Evolutionary conservation across 768 basidiomycete genomes (phyloP), one percentile per base, ranked within the genome.

Genomic region (Lyophyllum decastes): DNA sequence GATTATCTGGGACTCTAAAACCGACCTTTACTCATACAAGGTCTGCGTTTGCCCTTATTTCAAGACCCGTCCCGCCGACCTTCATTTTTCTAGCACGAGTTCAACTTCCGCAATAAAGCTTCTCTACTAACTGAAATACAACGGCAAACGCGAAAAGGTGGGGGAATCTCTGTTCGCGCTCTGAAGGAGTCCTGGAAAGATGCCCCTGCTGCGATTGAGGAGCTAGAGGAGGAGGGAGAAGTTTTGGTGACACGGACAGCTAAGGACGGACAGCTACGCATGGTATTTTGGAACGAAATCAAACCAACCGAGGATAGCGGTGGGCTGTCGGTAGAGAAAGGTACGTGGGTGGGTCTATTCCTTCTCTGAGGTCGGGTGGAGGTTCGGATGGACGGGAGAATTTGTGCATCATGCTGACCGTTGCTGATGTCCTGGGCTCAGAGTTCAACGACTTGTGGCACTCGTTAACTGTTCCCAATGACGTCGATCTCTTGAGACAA

Each of bases 141-240:
- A 66, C 86, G 90, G 0, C 86, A 91, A 64, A 90, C 91, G 1
- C 85, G 87, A 26, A 88, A 88, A 63, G 93, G 92, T 11, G 89
- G 92, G 2, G 94, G 94, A 2, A 85, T 96, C 27, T 84, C 92
- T 14, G 88, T 96, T 27, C 85, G 92, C 19, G 81, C 86, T 1
- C 76, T 97, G 41, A 94, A 95, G 66, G 94, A 96, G 69, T 89
- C 90, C 14, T 97, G 94, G 93, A 90, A 92, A 64, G 90, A 92
- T 62, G 90, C 94, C 0, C 88, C 89, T 1, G 75, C 80, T 44
- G 91, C 90, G 0, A 87, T 95, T 44, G 92, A 94, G 67, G 92
- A 95, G 70, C 78, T 95, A n/a, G 92, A 94, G 70, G 84, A 89
- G 66, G 89, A 92, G 64, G 93, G 92, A 0, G 90, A 94, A 55